These are phyloP conservation scores for Trichoderma harzianum DNA, from an alignment of 2,329 filamentous ascomycete species.

Conservation along the genomic window DNA sequence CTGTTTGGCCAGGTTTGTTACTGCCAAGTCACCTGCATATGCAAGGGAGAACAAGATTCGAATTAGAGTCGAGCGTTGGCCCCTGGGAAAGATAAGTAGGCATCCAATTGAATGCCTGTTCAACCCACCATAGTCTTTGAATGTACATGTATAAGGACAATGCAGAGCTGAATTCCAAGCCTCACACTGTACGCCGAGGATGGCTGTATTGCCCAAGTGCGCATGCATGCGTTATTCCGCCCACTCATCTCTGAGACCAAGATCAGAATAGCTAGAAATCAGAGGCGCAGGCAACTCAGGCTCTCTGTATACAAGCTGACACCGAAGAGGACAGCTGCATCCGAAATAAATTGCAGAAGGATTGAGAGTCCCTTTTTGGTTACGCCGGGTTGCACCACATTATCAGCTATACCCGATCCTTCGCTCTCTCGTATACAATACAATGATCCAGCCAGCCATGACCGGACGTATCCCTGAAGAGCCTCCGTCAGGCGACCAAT, in stretches of 20 bases:
- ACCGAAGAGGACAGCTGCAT: not conserved
- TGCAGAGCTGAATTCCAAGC: not conserved
- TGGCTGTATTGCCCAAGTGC: not conserved
- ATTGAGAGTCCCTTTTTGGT: not conserved
- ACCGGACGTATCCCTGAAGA: not conserved
- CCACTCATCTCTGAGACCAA: not conserved
- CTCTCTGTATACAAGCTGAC: not conserved
- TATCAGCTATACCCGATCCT: not conserved
- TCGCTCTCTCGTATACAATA: not conserved
- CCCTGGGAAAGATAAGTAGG: not conserved
- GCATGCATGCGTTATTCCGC: not conserved
- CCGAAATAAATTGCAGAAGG: not conserved
- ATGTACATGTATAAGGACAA: not conserved
- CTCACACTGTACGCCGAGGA: not conserved
- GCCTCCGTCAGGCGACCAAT: not conserved
- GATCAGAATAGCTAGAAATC: accelerated
- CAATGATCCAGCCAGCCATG: not conserved
- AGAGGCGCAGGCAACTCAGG: not conserved
- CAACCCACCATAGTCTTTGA: not conserved
- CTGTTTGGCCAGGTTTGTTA: not conserved
- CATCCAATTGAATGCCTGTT: not conserved
- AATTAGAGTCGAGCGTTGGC: not conserved
- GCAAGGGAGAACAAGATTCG: not conserved
- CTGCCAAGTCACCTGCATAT: not conserved
- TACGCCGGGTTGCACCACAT: not conserved